These are phyloP conservation scores for Pestalotiopsis sp. DNA, from an alignment of 2,329 filamentous ascomycete genomes.

Conservation along the genomic window DNA sequence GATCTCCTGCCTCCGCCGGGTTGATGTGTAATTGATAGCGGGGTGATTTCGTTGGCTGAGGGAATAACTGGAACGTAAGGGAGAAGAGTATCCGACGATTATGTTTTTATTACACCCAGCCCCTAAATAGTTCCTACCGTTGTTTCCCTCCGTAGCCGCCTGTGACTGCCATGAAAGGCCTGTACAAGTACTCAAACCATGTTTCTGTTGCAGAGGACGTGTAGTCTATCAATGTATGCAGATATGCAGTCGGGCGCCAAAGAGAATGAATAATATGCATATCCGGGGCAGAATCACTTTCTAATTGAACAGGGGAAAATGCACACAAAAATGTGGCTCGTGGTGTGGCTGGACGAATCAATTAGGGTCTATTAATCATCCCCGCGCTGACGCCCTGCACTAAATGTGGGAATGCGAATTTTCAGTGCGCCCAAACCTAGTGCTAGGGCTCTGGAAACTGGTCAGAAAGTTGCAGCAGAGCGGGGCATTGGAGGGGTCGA, in stretches of 20 bases:
- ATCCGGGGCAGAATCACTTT: background rate
- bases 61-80: background rate
- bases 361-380: background rate
- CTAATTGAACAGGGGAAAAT: background rate
- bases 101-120: no score
- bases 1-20: background rate
- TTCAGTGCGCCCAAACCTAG: background rate
- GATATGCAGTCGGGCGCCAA: background rate
- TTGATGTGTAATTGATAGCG: background rate
- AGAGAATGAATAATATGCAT: background rate
- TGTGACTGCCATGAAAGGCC: no score
- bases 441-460: background rate
- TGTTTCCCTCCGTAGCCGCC: no score
- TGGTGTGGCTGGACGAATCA: background rate
- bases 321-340: background rate
- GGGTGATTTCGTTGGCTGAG: background rate
- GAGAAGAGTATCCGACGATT: background rate
- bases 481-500: background rate
- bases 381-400: background rate
- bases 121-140: no score
- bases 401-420: background rate
- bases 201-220: no score
- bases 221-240: background rate
- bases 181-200: no score
- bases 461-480: background rate